phyloP scores from a whole-genome alignment of 345 rosid genomes.

The Eucalyptus camaldulensis region DNA sequence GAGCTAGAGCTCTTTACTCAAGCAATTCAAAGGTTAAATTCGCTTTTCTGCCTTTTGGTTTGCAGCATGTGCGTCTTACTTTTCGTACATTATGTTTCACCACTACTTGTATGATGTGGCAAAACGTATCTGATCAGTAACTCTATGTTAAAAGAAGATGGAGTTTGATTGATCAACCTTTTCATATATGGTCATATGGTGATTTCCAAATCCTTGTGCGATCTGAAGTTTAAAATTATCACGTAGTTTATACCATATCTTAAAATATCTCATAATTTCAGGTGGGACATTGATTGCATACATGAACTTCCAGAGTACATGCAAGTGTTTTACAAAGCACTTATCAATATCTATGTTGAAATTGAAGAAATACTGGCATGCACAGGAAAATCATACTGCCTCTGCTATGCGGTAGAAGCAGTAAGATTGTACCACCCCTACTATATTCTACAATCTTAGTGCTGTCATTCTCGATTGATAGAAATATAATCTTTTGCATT shows the following conservation, averaged over 20 bases:
- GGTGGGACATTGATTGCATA: constrained; percentile 13
- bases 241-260: neutral
- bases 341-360: constrained; percentile 9
- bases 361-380: neutral
- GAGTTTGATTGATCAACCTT: neutral
- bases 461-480: neutral
- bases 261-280: neutral
- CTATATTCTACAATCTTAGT: neutral
- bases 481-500: neutral
- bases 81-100: neutral
- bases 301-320: constrained; percentile 12
- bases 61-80: neutral
- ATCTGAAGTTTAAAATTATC: neutral
- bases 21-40: neutral
- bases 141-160: too few relatives aligned
- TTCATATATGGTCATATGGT: neutral
- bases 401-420: constrained; percentile 7
- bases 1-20: constrained; percentile 13
- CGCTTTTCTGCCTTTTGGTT: neutral
- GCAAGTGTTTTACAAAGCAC: constrained; percentile 9
- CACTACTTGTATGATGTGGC: neutral
- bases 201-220: neutral
- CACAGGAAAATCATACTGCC: neutral
- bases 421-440: neutral
- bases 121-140: too few relatives aligned